Evolutionary conservation across 2,329 filamentous ascomycete species (phyloP), one percentile per base, ranked within the genome.

Genomic region (Colletotrichum cuscutae): DNA sequence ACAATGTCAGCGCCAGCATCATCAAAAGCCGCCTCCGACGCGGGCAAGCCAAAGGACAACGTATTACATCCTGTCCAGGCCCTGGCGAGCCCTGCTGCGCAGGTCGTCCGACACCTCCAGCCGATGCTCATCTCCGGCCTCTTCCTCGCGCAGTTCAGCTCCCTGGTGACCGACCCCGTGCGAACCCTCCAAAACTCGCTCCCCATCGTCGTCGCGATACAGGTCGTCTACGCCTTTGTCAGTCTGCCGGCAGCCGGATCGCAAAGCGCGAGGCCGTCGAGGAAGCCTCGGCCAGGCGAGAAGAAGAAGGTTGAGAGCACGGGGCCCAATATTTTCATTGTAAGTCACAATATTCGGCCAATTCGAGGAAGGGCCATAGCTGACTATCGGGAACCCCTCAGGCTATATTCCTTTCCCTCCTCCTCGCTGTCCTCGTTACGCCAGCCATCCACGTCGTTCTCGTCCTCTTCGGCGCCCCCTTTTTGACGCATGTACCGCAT

Each of bases 391-490:
- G 22, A 32, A 4, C 13, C 11, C 9, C 22, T 6, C 22, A 89
- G 87, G 83, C 85, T 22, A 81, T 85, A 15, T 76, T 86, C 68
- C 81, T 88, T 62, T 86, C 86, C 6, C 79, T 87, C 49, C 75
- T 87, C 24, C 79, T 98, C 88, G 91, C 94, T 2, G 88, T 90
- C 2, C 87, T 97, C 76, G 86, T 95, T 70, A 92, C 93, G 8
- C 88, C 96, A 37, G 81, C 81, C 32, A 77, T 92, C 26, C 87
- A 92, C 80, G 80, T 90, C 56, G 83, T 91, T 49, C 89, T 97
- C 78, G 87, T 98, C 78, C 93, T 98, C 76, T 97, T 98, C 82
- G 97, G 97, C 79, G 97, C 96, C 8, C 97, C 97, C 0, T 86
- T 97, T 65, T 94, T 96, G 37, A 94, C 94, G 1, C 94, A 98